Percentiles rank a stretch among this genome's conserved stretches.
These are phyloP conservation scores for Coniochaeta sp. DNA, from an alignment of 2,329 filamentous ascomycete genomes.

Conservation along the genomic window DNA sequence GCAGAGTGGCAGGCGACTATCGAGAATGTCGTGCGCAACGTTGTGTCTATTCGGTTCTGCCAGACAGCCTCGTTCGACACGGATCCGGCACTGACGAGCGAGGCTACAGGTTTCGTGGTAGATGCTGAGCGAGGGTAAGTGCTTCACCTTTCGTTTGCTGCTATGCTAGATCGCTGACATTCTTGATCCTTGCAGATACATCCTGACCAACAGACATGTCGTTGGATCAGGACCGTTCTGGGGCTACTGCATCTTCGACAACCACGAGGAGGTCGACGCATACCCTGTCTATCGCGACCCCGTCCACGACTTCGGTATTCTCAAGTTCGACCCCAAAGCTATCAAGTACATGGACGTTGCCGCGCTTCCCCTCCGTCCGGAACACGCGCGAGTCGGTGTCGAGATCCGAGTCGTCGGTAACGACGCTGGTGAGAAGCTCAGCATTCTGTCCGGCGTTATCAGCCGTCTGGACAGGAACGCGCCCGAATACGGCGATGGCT, in stretches of 20 bases:
- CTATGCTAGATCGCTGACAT: neutral
- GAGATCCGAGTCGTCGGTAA: conserved; percentile 98
- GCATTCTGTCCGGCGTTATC: conserved; percentile 95
- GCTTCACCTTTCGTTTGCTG: neutral
- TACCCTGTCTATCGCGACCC: conserved; percentile 96
- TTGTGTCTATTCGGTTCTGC: conserved; percentile 98
- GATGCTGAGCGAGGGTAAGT: conserved; percentile 80
- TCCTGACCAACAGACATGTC: conserved; percentile 85
- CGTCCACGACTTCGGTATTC: conserved; percentile 95
- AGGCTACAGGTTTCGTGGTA: conserved; percentile 96
- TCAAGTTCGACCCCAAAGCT: conserved; percentile 89
- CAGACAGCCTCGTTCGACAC: conserved; percentile 98
- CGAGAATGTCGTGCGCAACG: conserved; percentile 86
- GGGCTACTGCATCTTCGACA: conserved; percentile 97
- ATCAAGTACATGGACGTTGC: conserved; percentile 96
- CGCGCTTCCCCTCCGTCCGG: conserved; percentile 72
- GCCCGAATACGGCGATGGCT: conserved; percentile 94
- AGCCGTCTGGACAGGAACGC: conserved; percentile 93
- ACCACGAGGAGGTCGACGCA: conserved; percentile 94
- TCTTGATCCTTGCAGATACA: conserved; percentile 45
- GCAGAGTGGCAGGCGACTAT: conserved; percentile 83
- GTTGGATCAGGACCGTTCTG: conserved; percentile 94
- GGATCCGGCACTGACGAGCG: conserved; percentile 86
- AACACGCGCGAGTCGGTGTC: conserved; percentile 80
- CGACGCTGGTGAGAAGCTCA: conserved; percentile 96